Evolutionary conservation across 805 yeast genomes (phyloP), one percentile per base, ranked within the genome.

Genomic region (Pichia gijzeniarum): DNA sequence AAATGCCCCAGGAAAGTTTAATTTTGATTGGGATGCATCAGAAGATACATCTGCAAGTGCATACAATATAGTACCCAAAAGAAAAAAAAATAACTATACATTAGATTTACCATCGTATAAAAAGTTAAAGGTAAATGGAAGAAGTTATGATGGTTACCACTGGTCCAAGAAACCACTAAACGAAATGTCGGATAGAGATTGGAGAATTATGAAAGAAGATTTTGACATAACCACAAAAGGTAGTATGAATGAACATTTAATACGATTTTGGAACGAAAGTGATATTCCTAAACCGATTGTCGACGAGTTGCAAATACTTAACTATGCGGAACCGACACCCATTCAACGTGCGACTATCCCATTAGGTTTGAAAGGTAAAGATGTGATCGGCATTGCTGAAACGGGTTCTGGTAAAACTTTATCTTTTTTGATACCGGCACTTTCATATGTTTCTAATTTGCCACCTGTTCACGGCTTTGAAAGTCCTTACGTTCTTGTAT

Each of bases 371-470:
- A 60, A 67, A 0, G 67, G 73, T 3, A 64, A 77, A 20, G 96
- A 91, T 60, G 69, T 86, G 2, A 71, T 90, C 18, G 98, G 96
- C 13, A 76, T 90, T n/a, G 97, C 98, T 0, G 89, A 89, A 53
- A 91, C 99, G 0, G 99, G 99, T 12, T 85, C 95, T 1, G 99
- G 99, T 55, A 91, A 93, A 60, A 91, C 99, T 0, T 68, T 90
- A 12, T 83, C 95, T 2, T 91, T 82, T 62, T 60, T 85, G 10
- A 62, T 91, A 2, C 98, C 99, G 0, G 63, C 87, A 41, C 58
- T 85, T 9, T 60, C 78, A 2, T 79, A 77, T 51, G 67, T 83
- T 14, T 51, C 64, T 64, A 74, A 62, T 57, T 62, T 67, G 35
- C 77, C 79, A 1, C 58, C 68, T 17, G 54, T 77, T 21, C 75